A percentile compares a stretch with the other conserved stretches of the same genome.
Conservation (phyloP, 352 stramenopile species). For the Globisporangium mamillatum region DNA sequence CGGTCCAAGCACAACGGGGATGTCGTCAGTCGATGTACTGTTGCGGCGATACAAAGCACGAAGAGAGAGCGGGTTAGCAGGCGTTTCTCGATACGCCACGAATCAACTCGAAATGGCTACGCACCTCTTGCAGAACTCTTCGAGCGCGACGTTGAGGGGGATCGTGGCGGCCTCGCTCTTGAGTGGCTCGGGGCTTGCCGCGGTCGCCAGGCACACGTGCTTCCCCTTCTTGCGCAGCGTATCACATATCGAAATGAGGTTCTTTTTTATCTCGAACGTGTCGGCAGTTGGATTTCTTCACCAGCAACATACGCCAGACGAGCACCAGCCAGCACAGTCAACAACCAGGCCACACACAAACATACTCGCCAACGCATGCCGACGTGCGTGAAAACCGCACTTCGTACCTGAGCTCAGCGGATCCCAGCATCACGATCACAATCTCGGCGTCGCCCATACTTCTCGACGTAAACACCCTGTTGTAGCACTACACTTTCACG, state of each 20-base stretch:
- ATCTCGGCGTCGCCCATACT: conserved; percentile 68
- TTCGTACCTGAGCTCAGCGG: conserved; percentile 54
- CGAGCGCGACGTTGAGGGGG: conserved; percentile 59
- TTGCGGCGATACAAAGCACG: not conserved
- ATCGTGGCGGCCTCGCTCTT: conserved; percentile 29
- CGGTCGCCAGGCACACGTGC: conserved; percentile 66
- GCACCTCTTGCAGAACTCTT: conserved; percentile 78
- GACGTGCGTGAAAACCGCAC: not conserved
- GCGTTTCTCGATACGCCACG: not conserved
- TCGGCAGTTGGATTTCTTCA: conserved; percentile 27
- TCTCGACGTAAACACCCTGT: conserved; percentile 57
- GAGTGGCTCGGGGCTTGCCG: conserved; percentile 43
- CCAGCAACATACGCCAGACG: not conserved
- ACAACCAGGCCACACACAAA: not conserved
- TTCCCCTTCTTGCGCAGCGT: conserved; percentile 81
- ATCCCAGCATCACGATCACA: conserved; percentile 76
- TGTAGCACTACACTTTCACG: conserved; percentile 44
- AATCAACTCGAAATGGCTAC: not conserved
- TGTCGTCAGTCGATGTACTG: conserved; percentile 65
- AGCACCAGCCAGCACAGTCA: not conserved
- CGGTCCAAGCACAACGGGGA: conserved; percentile 62
- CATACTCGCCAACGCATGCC: not conserved
- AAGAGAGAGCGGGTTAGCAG: not conserved
- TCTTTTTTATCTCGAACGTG: conserved; percentile 39
- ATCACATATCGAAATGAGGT: conserved; percentile 75